phyloP scores from a whole-genome alignment of 2,329 filamentous ascomycete genomes.

The Aspergillus sp. region DNA sequence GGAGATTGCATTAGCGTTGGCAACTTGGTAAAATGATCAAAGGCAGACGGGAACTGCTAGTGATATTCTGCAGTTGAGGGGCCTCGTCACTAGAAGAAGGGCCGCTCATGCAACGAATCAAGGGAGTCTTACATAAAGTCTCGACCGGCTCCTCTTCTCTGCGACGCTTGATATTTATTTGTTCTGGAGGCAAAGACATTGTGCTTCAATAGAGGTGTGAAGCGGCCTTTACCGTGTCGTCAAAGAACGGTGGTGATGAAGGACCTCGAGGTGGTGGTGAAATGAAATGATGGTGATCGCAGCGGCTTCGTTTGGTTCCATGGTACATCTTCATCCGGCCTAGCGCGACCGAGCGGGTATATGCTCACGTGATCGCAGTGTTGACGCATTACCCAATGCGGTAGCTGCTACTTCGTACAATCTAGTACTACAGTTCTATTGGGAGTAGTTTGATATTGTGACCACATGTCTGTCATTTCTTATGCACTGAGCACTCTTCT shows the following conservation, averaged over 20 bases:
- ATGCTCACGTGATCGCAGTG: constrained; percentile 3
- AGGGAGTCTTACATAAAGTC: constrained; percentile 47
- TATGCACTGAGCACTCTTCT: constrained; percentile 16
- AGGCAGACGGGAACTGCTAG: not conserved
- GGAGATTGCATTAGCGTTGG: constrained; percentile 13
- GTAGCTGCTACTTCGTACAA: not conserved
- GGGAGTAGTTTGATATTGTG: constrained; percentile 5
- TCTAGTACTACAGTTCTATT: not conserved
- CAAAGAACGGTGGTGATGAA: not conserved
- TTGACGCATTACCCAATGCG: constrained; percentile 1
- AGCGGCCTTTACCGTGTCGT: not conserved
- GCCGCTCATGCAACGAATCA: not conserved
- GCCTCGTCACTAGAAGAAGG: not conserved
- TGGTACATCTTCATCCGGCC: constrained; percentile 3
- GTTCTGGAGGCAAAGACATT: constrained; percentile 52
- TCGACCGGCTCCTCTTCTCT: constrained; percentile 60
- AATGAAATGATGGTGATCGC: constrained; percentile 6
- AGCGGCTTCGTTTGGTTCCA: constrained; percentile 11
- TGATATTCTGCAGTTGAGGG: not conserved
- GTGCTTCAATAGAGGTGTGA: not conserved
- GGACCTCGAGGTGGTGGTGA: not conserved
- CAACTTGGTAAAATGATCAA: not conserved
- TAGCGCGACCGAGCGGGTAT: constrained; percentile 2
- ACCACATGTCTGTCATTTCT: constrained; percentile 14
- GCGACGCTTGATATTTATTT: constrained; percentile 58